A percentile compares a stretch with the other conserved stretches of the same genome.
phyloP scores from a whole-genome alignment of 2,329 filamentous ascomycete genomes.

The Tolypocladium paradoxum region DNA sequence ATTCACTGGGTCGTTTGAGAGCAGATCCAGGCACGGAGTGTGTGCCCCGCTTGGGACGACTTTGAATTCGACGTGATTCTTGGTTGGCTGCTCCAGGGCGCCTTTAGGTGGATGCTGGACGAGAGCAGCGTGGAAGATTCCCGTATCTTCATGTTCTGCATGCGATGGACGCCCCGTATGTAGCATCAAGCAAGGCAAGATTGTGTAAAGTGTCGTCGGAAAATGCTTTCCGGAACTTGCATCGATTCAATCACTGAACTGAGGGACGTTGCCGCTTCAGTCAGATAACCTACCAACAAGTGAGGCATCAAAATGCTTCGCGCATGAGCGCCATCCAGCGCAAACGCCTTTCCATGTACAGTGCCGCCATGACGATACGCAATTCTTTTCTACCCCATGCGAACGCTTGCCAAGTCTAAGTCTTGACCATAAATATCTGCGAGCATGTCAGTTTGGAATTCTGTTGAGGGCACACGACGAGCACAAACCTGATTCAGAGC shows the following conservation, averaged over 20 bases:
- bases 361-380: not conserved
- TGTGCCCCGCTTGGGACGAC: too few relatives aligned
- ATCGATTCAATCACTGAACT: not conserved
- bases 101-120: too few relatives aligned
- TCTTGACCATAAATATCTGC: constrained; percentile 61
- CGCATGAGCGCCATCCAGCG: not conserved
- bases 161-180: too few relatives aligned
- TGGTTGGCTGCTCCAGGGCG: too few relatives aligned
- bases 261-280: not conserved
- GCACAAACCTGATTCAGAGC: constrained; percentile 71
- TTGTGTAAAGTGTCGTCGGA: not conserved
- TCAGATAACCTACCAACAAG: not conserved
- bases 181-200: not conserved
- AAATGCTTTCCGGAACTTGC: not conserved
- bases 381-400: not conserved
- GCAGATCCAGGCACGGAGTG: too few relatives aligned
- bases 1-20: too few relatives aligned
- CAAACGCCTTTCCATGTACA: not conserved
- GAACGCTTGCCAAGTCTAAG: constrained; percentile 9
- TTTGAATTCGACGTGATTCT: too few relatives aligned
- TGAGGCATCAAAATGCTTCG: not conserved
- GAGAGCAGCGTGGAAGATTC: too few relatives aligned
- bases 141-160: too few relatives aligned
- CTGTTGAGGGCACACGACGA: not conserved
- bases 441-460: not conserved